A percentile compares a stretch with the other conserved stretches of the same genome.
Conservation (phyloP, 345 rosid genomes). For the Salix udensis region DNA sequence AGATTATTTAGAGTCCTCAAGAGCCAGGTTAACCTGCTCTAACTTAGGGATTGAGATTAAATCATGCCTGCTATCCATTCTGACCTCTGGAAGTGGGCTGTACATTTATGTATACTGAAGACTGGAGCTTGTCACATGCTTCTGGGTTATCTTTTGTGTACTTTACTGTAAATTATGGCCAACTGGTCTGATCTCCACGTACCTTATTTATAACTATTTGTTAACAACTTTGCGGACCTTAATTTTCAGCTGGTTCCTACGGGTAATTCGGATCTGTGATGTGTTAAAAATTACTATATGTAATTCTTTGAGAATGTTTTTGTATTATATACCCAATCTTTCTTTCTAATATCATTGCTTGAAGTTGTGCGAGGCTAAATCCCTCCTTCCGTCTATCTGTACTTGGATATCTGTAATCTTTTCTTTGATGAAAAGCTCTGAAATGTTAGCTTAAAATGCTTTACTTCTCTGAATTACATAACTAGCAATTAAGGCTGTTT, state of each 20-base stretch:
- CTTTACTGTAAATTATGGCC: constrained; percentile 47
- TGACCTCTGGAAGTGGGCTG: constrained; percentile 40
- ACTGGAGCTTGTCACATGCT: constrained; percentile 36
- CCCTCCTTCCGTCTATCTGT: background rate
- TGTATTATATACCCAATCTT: constrained; percentile 2
- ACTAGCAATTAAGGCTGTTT: background rate
- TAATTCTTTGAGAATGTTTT: background rate
- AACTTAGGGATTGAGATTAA: constrained; percentile 39
- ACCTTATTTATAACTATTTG: constrained; percentile 31
- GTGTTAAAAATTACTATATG: constrained; percentile 20
- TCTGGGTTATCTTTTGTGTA: constrained; percentile 38
- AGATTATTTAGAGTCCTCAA: constrained; percentile 52
- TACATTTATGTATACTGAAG: constrained; percentile 52
- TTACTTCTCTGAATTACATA: background rate
- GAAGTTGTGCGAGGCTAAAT: background rate
- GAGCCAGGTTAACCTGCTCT: constrained; percentile 34
- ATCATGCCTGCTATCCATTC: constrained; percentile 31
- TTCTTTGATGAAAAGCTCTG: background rate
- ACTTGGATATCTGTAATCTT: background rate
- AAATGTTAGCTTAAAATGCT: background rate
- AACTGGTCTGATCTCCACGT: constrained; percentile 45
- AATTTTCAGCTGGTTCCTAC: constrained; percentile 23
- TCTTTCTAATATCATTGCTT: background rate
- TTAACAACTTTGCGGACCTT: constrained; percentile 28
- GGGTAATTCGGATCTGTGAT: constrained; percentile 15